Base-by-base conservation (phyloP, 2,329 filamentous ascomycete species). In the Chrysoporthe cubensis region DNA sequence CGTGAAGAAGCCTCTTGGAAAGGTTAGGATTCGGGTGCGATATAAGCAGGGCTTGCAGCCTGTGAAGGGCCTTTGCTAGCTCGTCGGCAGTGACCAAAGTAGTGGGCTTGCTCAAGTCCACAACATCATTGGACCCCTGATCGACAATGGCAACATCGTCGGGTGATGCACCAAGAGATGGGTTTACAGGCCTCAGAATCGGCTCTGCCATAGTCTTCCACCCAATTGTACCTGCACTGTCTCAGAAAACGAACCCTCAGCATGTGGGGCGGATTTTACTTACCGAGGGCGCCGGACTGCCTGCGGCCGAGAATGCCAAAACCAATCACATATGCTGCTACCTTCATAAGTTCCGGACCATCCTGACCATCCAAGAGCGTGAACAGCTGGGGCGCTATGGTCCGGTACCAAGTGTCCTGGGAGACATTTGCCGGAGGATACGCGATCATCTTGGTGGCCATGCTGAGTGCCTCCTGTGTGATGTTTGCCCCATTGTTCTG, bases 21-120 rank as follows among this genome's bases (percentile, higher is more conserved):
- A 92, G 77, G 0, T 88, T 88, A 0, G 89, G 87, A 66, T 91
- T 90, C 0, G 89, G 89, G 73, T 90, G 90, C 0, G 88, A 90
- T 26, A 85, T 80, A 1, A 89, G 75, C 1, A 93, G 77, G 0
- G 83, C 80, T 46, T 81, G 82, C 0, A 93, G 76, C 18, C 89
- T 83, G 43, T 78, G 80, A 2, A 93, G 74, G 1, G 87, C 84
- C 44, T 75, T 75, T 21, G 80, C 78, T 4, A 92, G 76, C 1
- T 84, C 78, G 1, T 79, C 73, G 3, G 84, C 76, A 6, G 78
- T 70, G 18, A 89, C 83, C 11, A 90, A 69, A 0, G 84, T 75
- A 16, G 68, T 76, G 7, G 80, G 77, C 62, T 72, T 76, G 69
- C 79, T 80, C 21, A 87, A 73, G 69, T 88, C 80, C 43, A 87